Percentiles rank a stretch among this genome's conserved stretches.
These are phyloP conservation scores for Erodium texanum DNA, from an alignment of 441 rosid genomes.

Conservation along the genomic window DNA sequence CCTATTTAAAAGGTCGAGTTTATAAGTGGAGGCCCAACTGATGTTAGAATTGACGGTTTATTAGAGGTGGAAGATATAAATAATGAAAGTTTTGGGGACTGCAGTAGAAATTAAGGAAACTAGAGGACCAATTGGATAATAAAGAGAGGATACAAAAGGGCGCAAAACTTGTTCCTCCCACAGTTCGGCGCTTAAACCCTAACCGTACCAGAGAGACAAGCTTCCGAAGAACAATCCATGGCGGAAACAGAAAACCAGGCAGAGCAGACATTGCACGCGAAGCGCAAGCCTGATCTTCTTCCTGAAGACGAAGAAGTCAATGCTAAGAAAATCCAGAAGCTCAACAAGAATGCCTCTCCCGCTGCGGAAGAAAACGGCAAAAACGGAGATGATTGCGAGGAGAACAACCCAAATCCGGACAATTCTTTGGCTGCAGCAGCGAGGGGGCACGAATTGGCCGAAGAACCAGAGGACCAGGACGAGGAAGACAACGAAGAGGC, in stretches of 20 bases:
- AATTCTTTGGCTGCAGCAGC: too few species aligned
- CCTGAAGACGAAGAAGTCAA: constrained; percentile 25
- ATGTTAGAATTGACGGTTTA: too few species aligned
- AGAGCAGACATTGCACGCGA: constrained; percentile 44
- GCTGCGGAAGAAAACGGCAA: too few species aligned
- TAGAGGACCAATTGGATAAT: background rate
- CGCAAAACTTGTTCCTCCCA: background rate
- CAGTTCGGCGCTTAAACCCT: background rate
- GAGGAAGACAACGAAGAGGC: constrained; percentile 17
- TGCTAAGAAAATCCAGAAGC: constrained; percentile 37
- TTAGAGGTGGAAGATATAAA: background rate
- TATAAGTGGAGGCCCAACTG: too few species aligned
- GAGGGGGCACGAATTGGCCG: constrained; percentile 14
- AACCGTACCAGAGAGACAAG: background rate
- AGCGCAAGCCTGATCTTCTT: constrained; percentile 54
- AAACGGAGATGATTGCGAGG: too few species aligned
- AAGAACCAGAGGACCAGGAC: constrained; percentile 23
- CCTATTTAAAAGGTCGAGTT: too few species aligned
- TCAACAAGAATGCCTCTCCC: too few species aligned
- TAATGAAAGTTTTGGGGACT: background rate
- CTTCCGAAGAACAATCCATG: constrained; percentile 16
- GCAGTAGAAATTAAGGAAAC: background rate
- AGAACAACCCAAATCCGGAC: too few species aligned
- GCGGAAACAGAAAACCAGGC: constrained; percentile 39
- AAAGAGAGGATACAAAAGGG: background rate